Evolutionary conservation across 305 asterid species (phyloP), one percentile per base, ranked within the genome.

Genomic region (Euphrasia arctica): DNA sequence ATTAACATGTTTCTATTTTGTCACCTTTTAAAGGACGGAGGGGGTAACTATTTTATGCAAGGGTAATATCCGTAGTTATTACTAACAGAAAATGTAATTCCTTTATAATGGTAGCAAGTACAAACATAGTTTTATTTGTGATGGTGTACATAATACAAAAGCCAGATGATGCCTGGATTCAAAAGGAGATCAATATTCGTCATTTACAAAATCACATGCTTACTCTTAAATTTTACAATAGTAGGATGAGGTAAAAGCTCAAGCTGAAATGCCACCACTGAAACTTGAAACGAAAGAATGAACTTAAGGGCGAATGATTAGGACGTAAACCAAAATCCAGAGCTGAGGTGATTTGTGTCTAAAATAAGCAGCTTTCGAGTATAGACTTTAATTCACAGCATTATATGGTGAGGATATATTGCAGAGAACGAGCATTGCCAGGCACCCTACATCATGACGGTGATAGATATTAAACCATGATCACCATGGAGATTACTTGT

Each of bases 171-270:
- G 58, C 29, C 27, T 3, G 41, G 60, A 15, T 39, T 13, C 28
- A 18, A 1, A 1, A 39, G 5, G 48, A 36, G 50, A 32, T 22
- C 9, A 48, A 48, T 15, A 4, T 36, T 10, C 36, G 50, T 25
- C 67, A 73, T 68, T 41, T 57, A 70, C 78, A 64, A 58, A n/a
- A 11, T 32, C 27, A 64, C 71, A 60, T 65, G 72, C 39, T 64
- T 58, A 51, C 55, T 61, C 55, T 61, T 41, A 55, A 8, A 50
- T 50, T 63, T 63, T 59, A 58, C 79, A 66, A 13, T 52, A 13
- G 39, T 36, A 9, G 31, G 31, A 36, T 13, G 43, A 39, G 43
- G 10, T 39, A 2, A 47, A 47, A 12, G 56, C 56, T 5, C 29
- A 34, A 11, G 4, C 32, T 13, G 15, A 75, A 50, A 67, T 65